phyloP scores from a whole-genome alignment of 352 stramenopile species.

The Globisporangium canariense region DNA sequence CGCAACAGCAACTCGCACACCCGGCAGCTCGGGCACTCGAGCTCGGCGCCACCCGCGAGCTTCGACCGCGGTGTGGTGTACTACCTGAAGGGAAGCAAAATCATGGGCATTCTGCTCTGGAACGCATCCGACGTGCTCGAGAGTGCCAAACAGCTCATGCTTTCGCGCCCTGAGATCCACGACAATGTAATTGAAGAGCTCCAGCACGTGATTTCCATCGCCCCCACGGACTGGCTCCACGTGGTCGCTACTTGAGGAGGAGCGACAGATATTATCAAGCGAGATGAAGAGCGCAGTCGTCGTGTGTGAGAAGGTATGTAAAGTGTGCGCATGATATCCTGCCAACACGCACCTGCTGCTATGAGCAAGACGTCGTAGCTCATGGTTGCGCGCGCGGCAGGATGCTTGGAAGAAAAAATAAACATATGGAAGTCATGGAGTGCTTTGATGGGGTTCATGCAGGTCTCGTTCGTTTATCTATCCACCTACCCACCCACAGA shows the following conservation, averaged over 20 bases:
- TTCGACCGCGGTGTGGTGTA: conserved; percentile 89
- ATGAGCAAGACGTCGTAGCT: too few species aligned
- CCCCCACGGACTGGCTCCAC: conserved; percentile 86
- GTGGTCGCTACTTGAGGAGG: conserved; percentile 41
- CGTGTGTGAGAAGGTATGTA: background rate
- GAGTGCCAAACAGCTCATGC: conserved; percentile 79
- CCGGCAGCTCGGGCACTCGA: conserved; percentile 2
- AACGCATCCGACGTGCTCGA: conserved; percentile 88
- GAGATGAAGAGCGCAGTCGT: background rate
- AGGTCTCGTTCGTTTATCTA: too few species aligned
- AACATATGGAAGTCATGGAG: too few species aligned
- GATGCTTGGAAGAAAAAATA: too few species aligned
- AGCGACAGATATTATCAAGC: background rate
- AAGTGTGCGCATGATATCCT: too few species aligned
- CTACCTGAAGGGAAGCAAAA: conserved; percentile 87
- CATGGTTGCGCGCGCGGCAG: too few species aligned
- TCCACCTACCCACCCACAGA: too few species aligned
- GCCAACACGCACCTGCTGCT: too few species aligned
- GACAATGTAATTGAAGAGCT: conserved; percentile 76
- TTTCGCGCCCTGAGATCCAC: conserved; percentile 61
- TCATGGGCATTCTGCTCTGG: conserved; percentile 89
- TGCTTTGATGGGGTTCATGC: too few species aligned
- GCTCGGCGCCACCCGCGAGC: conserved; percentile 15
- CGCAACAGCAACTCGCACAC: conserved; percentile 18
- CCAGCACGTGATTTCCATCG: conserved; percentile 80